Evolutionary conservation across 225 moss, liverwort and hornwort genomes (phyloP), one percentile per base, ranked within the genome.

Genomic region (Sphagnum tenellum): DNA sequence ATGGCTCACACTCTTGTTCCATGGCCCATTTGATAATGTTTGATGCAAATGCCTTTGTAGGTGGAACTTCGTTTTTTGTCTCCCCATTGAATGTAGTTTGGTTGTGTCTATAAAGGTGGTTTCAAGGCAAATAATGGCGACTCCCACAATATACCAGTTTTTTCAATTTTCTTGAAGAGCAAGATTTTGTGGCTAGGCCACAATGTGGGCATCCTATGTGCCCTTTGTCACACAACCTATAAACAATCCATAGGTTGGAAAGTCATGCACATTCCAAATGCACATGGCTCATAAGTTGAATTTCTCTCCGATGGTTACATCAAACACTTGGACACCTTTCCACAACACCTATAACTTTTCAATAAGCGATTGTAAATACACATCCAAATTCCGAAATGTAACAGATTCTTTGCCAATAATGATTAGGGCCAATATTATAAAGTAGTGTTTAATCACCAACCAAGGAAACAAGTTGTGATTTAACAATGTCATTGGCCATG

Each of bases 291-390:
- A 4, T 10, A 45, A 12, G 9, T 1, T 49, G 4, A 44, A 47
- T 59, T 3, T 47, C 45, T 57, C 44, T 3, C 13, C 5, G 5
- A 56, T 47, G 11, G 46, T 46, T 9, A 47, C 3, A 47, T 66
- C 54, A n/a, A 29, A 49, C 9, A 2, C 44, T 9, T 2, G 46
- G 48, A 64, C 29, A 13, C 50, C 68, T 7, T 3, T 55, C 68
- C 62, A 69, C n/a, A 69, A 44, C 4, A 48, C 46, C 1, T 7
- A 8, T 2, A 74, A 56, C 45, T 74, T 62, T n/a, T 63, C 56
- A 8, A 74, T 45, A 11, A 74, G 44, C 2, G 61, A 62, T 1
- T 12, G 46, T n/a, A 69, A 69, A 50, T 68, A 68, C 8, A 63
- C 54, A 57, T 74, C 69, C 48, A 68, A 4, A 8, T 68, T 48